phyloP scores from a whole-genome alignment of 2,329 filamentous ascomycete species.

The Canariomyces notabilis region DNA sequence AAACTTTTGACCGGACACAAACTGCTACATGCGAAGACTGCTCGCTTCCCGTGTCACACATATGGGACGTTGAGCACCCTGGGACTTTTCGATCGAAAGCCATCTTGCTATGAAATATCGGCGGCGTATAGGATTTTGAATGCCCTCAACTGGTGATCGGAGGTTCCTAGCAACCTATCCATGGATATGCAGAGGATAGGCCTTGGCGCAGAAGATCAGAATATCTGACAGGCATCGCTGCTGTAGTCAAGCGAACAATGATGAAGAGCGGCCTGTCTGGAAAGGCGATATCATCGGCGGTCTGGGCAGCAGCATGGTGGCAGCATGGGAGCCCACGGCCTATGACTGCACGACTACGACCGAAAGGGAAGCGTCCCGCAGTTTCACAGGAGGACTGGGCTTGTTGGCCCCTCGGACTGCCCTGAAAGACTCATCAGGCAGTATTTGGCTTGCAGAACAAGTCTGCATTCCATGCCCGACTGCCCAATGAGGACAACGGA shows the following conservation, averaged over 20 bases:
- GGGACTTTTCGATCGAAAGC: conserved; percentile 10
- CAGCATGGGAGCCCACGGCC: conserved; percentile 6
- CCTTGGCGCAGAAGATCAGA: too few relatives aligned
- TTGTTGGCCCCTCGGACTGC: conserved; percentile 18
- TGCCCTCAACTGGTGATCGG: conserved; percentile 12
- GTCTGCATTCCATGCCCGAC: conserved; percentile 24
- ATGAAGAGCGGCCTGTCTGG: not conserved
- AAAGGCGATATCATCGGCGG: conserved; percentile 1
- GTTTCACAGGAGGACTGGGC: conserved; percentile 10
- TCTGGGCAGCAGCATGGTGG: conserved; percentile 1
- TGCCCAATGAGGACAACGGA: conserved; percentile 20
- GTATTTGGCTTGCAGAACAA: conserved; percentile 24
- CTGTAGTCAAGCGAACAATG: not conserved
- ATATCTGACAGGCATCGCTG: not conserved
- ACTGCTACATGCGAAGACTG: conserved; percentile 9
- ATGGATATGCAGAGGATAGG: too few relatives aligned
- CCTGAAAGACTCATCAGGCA: conserved; percentile 23
- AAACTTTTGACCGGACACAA: conserved; percentile 15
- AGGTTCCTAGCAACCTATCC: conserved; percentile 9
- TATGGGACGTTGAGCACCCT: conserved; percentile 6
- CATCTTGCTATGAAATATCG: conserved; percentile 14
- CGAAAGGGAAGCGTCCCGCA: not conserved
- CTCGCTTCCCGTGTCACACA: conserved; percentile 13
- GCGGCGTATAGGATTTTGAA: too few relatives aligned
- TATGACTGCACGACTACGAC: conserved; percentile 25